Evolutionary conservation across 176 grass and related monocot genomes (phyloP), one percentile per base, ranked within the genome.

Genomic region (Bonia amplexicaulis): DNA sequence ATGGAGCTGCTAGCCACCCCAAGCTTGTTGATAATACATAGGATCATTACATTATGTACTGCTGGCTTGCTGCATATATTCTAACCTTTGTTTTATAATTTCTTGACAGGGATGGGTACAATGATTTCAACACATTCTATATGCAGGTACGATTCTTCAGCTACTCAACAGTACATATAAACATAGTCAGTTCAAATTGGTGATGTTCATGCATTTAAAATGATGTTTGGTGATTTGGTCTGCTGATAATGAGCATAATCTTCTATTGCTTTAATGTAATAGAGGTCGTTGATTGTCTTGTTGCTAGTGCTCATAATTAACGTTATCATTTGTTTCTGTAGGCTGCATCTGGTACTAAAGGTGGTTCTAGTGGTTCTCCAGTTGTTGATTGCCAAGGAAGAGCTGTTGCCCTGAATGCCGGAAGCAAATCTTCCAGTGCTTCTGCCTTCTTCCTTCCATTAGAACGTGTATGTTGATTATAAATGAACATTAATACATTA

Each of bases 71-170:
- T 87, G 67, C 73, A 63, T 39, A 63, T 86, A 45, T 73, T 77
- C 57, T 85, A 52, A 85, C 15, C 15, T 64, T 76, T 59, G 11
- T 33, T 46, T 76, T 82, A 64, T 66, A 58, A 67, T 87, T 91
- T 68, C 60, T 87, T 82, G 57, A 14, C 86, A 99, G 96, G 91
- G 96, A 99, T 46, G 96, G 96, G 57, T 99, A 99, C 82, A 99
- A 99, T 60, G 96, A 99, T 87, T 99, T 99, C 93, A 99, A 99
- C 80, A 99, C 96, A 77, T 94, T 94, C 90, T 99, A 99, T 78
- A 92, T 99, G 90, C 96, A 99, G 96, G 96, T 96, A 73, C 80
- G 79, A 85, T 66, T 78, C 46, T 85, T 84, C 47, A 74, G 31
- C 60, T 74, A 44, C 69, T 62, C 31, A 77, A 73, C 82, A 62